Base-by-base conservation (phyloP, 2,329 filamentous ascomycete genomes). In the Monosporascus sp. region DNA sequence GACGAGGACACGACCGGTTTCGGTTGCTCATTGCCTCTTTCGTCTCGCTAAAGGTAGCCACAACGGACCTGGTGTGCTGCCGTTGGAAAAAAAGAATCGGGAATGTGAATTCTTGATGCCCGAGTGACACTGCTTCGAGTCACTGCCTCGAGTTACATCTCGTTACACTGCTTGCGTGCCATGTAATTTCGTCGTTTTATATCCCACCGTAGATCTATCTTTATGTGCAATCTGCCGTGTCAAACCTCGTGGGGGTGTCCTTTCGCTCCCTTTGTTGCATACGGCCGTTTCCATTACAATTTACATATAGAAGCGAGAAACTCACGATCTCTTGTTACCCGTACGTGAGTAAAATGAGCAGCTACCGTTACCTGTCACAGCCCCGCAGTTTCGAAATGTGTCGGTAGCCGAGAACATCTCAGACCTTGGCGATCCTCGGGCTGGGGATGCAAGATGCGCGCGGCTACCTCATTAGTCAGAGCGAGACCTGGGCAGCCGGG, bases 21-120 rank as follows among this genome's bases (percentile, higher is more conserved):
- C 48, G 57, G 54, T 51, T 41, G 24, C 37, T 39, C 44, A 46
- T 59, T 60, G 51, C 60, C 58, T 53, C 24, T 60, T 62, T 52
- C 52, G 38, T 55, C 54, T 46, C 43, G 43, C 51, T 18, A 50
- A 51, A 51, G 57, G 52, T 59, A 53, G 53, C 50, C 57, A 56
- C 47, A 54, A 59, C 55, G 35, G 25, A 54, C 53, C 20, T 8
- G 2, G 7, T 27, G 43, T 46, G 43, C 43, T 46, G 43, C 43
- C 11, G 43, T 31, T 46, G 24, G 24, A n/a, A 27, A 15, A 35
- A 24, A 27, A 11, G n/a, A 2, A n/a, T 15, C 43, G 14, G 31
- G 22, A 14, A 17, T 24, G 24, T 27, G 24, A 25, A 41, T 20
- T n/a, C 38, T 24, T 18, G 24, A 46, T 27, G 22, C 43, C 20